Base-by-base conservation (phyloP, 768 basidiomycete species). In the Omphalotus guepiniiformis region DNA sequence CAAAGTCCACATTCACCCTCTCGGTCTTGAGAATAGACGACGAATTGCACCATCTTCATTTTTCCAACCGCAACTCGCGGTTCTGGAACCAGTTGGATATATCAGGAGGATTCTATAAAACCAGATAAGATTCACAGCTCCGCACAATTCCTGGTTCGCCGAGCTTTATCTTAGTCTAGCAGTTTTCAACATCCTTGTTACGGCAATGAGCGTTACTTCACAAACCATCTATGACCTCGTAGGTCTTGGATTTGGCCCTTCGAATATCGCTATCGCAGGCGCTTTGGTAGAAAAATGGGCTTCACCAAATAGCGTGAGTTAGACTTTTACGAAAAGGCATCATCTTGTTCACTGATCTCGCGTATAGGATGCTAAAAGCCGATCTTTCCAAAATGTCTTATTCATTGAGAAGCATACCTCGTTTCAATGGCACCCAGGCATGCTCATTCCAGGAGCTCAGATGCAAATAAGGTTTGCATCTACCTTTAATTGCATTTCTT, bases 371-470 rank as follows among this genome's bases (percentile, higher is more conserved):
- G 48, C 34, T 44, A n/a, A 40, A 48, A 3, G 48, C 49, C 38
- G 49, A 53, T 42, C 51, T 48, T 41, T 68, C 48, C 52, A 58
- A 56, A 57, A 67, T 19, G 54, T 65, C 9, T 63, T 74, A 41
- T 79, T 78, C 61, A 64, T 79, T 32, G 78, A 79, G 59, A 73
- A 66, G 54, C 68, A 78, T 29, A 53, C 62, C 1, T 55, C 62
- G 45, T 79, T 79, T 55, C 64, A 63, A 45, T 79, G 78, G 78
- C 78, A 80, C 55, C 76, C 76, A 19, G 76, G 73, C 11, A 78
- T 79, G 76, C 67, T 78, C 38, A 60, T 79, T 6, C 74, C 75
- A 29, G 74, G 71, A 22, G 69, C 71, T 23, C 65, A 64, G 27
- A 79, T 78, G 78, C 78, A 79, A 55, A 78, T 79, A 35, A 76